These are phyloP conservation scores for Aaosphaeria arxii DNA, from an alignment of 2,329 filamentous ascomycete species.

Conservation along the genomic window DNA sequence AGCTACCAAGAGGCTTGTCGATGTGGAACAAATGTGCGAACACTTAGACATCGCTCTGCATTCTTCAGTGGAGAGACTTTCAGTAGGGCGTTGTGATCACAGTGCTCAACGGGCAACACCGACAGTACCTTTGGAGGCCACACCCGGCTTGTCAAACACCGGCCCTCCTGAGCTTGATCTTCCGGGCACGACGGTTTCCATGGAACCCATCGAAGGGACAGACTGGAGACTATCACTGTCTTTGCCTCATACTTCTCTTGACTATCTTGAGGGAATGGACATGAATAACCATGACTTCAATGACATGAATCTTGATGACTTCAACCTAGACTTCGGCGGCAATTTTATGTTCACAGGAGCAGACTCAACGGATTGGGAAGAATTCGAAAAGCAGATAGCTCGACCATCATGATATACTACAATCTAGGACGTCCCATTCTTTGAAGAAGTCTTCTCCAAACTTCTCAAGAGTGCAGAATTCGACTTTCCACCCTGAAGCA, in stretches of 20 bases:
- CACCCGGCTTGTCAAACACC: not conserved
- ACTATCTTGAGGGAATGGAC: not conserved
- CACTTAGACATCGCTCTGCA: not conserved
- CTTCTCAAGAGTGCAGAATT: not conserved
- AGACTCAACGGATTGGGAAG: not conserved
- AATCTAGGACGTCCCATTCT: not conserved
- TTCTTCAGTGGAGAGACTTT: not conserved
- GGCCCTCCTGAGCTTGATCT: not conserved
- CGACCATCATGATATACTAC: not conserved
- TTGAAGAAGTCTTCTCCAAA: not conserved
- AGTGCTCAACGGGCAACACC: no score
- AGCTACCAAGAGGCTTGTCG: not conserved
- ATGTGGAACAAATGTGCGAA: not conserved
- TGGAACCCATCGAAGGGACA: not conserved
- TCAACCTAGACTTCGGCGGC: not conserved
- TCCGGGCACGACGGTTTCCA: not conserved
- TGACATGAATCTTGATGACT: not conserved
- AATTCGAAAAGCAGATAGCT: not conserved
- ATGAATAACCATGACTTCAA: not conserved
- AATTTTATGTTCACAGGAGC: not conserved
- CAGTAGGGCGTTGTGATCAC: no score
- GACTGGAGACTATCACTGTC: not conserved
- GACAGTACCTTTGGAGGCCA: not conserved
- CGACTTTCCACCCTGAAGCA: not conserved
- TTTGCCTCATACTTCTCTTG: not conserved